Percentiles rank a stretch among this genome's conserved stretches.
phyloP scores from a whole-genome alignment of 164 flowering plant genomes.

The Amborella trichopoda region DNA sequence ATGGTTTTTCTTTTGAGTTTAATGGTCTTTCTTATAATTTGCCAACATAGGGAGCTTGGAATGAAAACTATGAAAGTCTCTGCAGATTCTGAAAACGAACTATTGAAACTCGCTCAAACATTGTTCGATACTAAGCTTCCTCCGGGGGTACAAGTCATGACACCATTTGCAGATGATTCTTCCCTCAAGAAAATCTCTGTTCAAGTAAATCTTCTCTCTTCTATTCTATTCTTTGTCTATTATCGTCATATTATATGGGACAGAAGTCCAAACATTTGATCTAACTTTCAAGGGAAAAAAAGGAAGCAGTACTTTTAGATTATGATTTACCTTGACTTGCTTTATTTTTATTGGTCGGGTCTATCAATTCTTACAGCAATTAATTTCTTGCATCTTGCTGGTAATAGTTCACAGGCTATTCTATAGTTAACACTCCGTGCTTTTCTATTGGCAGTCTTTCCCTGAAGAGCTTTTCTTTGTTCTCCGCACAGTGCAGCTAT shows the following conservation, averaged over 20 bases:
- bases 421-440: no score
- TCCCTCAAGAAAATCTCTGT: constrained; percentile 26
- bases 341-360: not conserved
- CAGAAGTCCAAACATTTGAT: no score
- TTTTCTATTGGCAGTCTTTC: constrained; percentile 43
- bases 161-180: constrained; percentile 85
- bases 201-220: not conserved
- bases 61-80: constrained; percentile 49
- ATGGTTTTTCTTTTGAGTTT: no score
- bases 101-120: constrained; percentile 62
- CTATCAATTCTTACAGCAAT: no score
- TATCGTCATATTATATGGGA: no score
- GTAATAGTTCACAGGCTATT: no score
- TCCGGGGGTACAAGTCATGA: constrained; percentile 66
- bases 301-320: constrained; percentile 58
- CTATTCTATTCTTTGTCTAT: no score
- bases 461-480: constrained; percentile 94
- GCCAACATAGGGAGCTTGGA: constrained; percentile 94
- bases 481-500: constrained; percentile 74
- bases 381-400: not conserved
- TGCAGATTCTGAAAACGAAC: constrained; percentile 46
- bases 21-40: no score
- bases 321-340: not conserved
- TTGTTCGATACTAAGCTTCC: constrained; percentile 94
- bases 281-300: no score